A percentile compares a stretch with the other conserved stretches of the same genome.
Evolutionary conservation across 75 land plant species (phyloP).

Genomic region (Cunninghamia lanceolata): DNA sequence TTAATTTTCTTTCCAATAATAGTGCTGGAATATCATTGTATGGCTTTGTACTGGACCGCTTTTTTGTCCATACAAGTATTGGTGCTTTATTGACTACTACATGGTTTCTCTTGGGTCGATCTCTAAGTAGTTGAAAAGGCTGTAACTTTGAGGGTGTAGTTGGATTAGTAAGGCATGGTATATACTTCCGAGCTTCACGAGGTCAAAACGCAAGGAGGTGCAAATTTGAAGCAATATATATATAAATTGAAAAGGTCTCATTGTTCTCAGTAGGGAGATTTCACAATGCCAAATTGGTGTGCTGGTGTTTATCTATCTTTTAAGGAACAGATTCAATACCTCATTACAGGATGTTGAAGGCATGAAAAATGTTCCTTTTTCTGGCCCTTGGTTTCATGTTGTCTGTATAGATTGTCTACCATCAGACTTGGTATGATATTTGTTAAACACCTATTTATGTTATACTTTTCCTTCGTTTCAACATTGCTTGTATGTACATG

Average conservation of each 20-base stretch:
- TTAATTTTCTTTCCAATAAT: constrained; percentile 19
- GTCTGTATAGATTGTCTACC: not conserved
- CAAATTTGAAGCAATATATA: not conserved
- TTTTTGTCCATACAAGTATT: constrained; percentile 33
- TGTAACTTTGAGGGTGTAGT: not conserved
- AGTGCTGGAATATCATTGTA: constrained; percentile 31
- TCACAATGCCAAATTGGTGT: not conserved
- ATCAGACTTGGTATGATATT: not conserved
- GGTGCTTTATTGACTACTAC: constrained; percentile 26
- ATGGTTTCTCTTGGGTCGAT: constrained; percentile 35
- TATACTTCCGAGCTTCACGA: not conserved
- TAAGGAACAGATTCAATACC: not conserved
- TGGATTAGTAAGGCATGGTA: not conserved
- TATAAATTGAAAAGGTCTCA: no score
- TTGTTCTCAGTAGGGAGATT: not conserved
- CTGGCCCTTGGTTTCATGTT: not conserved
- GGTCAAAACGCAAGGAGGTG: not conserved
- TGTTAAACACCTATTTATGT: not conserved
- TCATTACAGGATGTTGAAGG: not conserved
- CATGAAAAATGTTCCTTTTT: not conserved
- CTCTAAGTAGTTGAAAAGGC: constrained; percentile 6
- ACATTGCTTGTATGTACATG: not conserved
- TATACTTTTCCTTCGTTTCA: not conserved
- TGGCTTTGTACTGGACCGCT: constrained; percentile 36
- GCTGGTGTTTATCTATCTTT: not conserved